phyloP scores from a whole-genome alignment of 176 grass and related monocot species.

The Tuctoria greenei region DNA sequence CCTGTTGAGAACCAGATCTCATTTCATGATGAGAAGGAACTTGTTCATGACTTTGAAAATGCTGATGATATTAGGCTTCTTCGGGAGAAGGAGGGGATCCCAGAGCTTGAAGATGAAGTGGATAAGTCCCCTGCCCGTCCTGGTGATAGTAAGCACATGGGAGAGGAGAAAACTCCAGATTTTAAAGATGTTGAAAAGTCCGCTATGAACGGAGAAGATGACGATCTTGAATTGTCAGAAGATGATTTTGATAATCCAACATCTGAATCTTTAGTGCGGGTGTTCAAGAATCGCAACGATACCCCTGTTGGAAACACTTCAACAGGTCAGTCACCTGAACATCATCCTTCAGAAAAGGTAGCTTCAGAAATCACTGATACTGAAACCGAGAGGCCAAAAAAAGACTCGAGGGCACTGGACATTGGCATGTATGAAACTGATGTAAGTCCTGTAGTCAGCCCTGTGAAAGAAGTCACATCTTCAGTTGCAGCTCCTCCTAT shows the following conservation, averaged over 20 bases:
- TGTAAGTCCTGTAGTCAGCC: slow-evolving; percentile 51
- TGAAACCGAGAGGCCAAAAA: slow-evolving; percentile 31
- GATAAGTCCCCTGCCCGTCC: slow-evolving; percentile 49
- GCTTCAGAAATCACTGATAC: slow-evolving; percentile 25
- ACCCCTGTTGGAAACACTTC: slow-evolving; percentile 42
- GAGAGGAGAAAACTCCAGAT: slow-evolving; percentile 58
- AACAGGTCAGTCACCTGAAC: slow-evolving; percentile 36
- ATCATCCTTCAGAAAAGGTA: slow-evolving; percentile 42
- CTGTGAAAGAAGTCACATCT: slow-evolving; percentile 46
- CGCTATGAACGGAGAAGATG: slow-evolving; percentile 47
- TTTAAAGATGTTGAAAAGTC: slow-evolving; percentile 63
- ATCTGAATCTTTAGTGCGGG: slow-evolving; percentile 67
- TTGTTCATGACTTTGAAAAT: slow-evolving; percentile 60
- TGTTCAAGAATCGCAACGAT: slow-evolving; percentile 81
- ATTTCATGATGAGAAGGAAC: slow-evolving; percentile 62
- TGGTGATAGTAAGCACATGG: slow-evolving; percentile 42
- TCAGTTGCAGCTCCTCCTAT: slow-evolving; percentile 36
- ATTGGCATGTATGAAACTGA: slow-evolving; percentile 62
- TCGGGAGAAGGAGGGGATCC: slow-evolving; percentile 91
- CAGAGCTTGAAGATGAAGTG: slow-evolving; percentile 88
- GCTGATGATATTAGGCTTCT: slow-evolving; percentile 74
- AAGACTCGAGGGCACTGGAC: slow-evolving; percentile 38
- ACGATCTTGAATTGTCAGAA: slow-evolving; percentile 72
- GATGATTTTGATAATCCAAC: slow-evolving; percentile 90
- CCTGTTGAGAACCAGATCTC: slow-evolving; percentile 66